Base-by-base conservation (phyloP, 2,329 filamentous ascomycete species). In the Annulohypoxylon truncatum region DNA sequence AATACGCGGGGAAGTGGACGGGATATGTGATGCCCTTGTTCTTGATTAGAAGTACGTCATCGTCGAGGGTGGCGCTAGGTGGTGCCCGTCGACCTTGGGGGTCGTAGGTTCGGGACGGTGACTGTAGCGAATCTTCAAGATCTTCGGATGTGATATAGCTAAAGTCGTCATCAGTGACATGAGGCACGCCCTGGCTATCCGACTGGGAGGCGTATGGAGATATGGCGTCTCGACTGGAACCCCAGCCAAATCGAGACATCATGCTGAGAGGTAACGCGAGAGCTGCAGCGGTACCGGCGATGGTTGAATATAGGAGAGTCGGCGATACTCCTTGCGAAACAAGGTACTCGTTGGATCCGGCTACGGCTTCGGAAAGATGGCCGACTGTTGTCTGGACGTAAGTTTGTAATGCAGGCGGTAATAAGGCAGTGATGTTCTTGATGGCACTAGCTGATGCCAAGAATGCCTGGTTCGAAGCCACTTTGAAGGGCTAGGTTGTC, bases 141-240 rank as follows among this genome's bases (percentile, higher is more conserved):
- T 94, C 91, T 73, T 92, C 88, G 26, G 89, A 89, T n/a, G 91
- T 93, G 75, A 94, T 94, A 81, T 95, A 94, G 76, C 88, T 90
- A 78, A 89, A 95, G 80, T 94, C 92, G 31, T 90, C 87, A 71
- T 93, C 90, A 72, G 88, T 91, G 64, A 94, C 89, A 69, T 89
- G 84, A 29, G 89, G 86, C 8, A 84, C 79, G 42, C 83, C 81
- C 47, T 81, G 81, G 35, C 80, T 77, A 13, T 80, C 70, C 64
- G 79, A 74, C 31, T 75, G 74, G 12, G 85, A 84, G 62, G 78
- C 78, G 72, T 83, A 87, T n/a, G 85, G 84, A 51, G 85, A 87
- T 65, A 86, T 74, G 63, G 73, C 76, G 28, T 82, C 81, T 66
- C 81, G 81, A 57, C 74, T 76, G 58, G 78, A 75, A 8, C 81